Evolutionary conservation across 2,329 filamentous ascomycete genomes (phyloP).

Genomic region (Microcera coccophila): DNA sequence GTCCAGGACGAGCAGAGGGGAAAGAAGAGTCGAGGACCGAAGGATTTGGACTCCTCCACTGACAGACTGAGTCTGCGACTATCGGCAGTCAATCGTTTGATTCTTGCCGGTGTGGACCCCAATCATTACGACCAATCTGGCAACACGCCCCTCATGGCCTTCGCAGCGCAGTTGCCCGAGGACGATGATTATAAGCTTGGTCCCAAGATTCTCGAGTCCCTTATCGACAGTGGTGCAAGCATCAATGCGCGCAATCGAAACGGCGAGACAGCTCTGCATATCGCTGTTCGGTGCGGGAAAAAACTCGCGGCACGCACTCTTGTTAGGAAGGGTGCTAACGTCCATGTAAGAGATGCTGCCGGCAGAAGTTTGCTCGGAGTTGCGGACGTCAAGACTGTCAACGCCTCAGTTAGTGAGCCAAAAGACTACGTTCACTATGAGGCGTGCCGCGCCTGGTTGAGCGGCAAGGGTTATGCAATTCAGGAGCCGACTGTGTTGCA

Average conservation of each 20-base stretch:
- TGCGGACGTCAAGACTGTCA: slow-evolving; percentile 38
- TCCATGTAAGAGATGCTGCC: slow-evolving; percentile 43
- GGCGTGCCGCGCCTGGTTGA: slow-evolving; percentile 45
- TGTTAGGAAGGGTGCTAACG: slow-evolving; percentile 44
- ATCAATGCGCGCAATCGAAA: slow-evolving; percentile 49
- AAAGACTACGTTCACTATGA: slow-evolving; percentile 41
- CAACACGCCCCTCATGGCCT: slow-evolving; percentile 54
- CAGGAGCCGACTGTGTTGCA: slow-evolving; percentile 39
- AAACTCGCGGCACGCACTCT: slow-evolving; percentile 50
- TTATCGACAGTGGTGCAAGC: slow-evolving; percentile 42
- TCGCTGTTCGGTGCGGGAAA: slow-evolving; percentile 50
- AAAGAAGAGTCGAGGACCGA: slow-evolving; percentile 8
- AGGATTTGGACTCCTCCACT: slow-evolving; percentile 33
- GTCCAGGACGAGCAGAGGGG: slow-evolving; percentile 10
- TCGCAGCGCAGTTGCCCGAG: slow-evolving; percentile 47
- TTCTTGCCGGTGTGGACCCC: slow-evolving; percentile 40
- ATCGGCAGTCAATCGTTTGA: slow-evolving; percentile 26
- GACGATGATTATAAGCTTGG: slow-evolving; percentile 49
- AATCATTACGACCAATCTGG: slow-evolving; percentile 52
- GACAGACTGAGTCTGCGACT: slow-evolving; percentile 29
- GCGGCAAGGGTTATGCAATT: slow-evolving; percentile 34
- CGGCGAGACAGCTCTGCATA: slow-evolving; percentile 53
- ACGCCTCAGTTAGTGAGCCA: slow-evolving; percentile 27
- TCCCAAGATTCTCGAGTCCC: slow-evolving; percentile 41
- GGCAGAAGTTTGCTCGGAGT: slow-evolving; percentile 45